These are phyloP conservation scores for Grigorovia humatica DNA, from an alignment of 805 yeast genomes.

Conservation along the genomic window DNA sequence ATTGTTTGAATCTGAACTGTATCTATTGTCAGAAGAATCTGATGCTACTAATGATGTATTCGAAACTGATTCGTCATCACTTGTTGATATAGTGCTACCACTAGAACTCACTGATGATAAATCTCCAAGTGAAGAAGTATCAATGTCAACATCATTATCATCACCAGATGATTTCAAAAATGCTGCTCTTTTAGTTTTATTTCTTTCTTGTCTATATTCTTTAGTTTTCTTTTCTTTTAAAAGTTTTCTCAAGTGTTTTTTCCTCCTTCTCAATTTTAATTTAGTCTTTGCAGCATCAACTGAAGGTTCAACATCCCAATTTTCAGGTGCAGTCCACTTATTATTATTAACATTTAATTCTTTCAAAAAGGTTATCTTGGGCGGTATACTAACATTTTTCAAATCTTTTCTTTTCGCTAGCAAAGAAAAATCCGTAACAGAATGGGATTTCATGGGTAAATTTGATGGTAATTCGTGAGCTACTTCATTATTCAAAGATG, in stretches of 20 bases:
- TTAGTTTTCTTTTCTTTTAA: neutral
- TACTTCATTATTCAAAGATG: neutral
- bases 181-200: neutral
- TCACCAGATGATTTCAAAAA: neutral
- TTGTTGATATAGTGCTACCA: neutral
- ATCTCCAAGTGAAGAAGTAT: neutral
- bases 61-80: neutral
- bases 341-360: neutral
- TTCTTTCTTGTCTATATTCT: neutral
- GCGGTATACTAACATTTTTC: neutral
- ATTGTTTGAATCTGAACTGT: neutral
- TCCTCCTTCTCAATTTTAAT: slow-evolving; percentile 1
- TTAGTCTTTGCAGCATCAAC: slow-evolving; percentile 7
- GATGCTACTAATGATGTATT: neutral
- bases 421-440: slow-evolving; percentile 8
- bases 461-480: neutral
- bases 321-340: slow-evolving; percentile 49
- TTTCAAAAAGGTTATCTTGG: neutral
- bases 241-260: neutral
- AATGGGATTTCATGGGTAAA: slow-evolving; percentile 10
- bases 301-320: slow-evolving; percentile 45
- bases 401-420: neutral
- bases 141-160: neutral
- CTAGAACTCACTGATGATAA: neutral
- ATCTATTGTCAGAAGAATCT: neutral